phyloP scores from a whole-genome alignment of 1,284 basidiomycete species.

The Cryptococcus deneoformans region DNA sequence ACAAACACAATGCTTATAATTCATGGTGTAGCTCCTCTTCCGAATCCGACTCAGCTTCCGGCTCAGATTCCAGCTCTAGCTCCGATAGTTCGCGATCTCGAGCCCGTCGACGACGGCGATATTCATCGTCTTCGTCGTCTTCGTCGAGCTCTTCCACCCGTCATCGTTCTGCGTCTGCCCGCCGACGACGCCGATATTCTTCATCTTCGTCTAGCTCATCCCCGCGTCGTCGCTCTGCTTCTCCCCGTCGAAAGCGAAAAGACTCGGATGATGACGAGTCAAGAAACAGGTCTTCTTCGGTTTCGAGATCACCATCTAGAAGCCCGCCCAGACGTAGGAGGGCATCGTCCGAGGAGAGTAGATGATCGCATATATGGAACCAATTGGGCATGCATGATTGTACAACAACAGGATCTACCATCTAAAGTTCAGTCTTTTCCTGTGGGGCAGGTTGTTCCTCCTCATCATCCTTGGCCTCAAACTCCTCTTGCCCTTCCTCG shows the following conservation, averaged over 20 bases:
- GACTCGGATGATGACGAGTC: conserved; percentile 2
- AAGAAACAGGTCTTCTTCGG: not conserved
- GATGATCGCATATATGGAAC: not conserved
- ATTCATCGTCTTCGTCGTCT: conserved; percentile 6
- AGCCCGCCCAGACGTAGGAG: conserved; percentile 1
- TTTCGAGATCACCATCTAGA: conserved; percentile 2
- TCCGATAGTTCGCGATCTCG: conserved; percentile 9
- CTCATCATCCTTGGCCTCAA: not conserved
- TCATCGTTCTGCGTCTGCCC: conserved; percentile 16
- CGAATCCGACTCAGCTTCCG: conserved; percentile 23
- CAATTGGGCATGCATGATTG: not conserved
- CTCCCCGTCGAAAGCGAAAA: conserved; percentile 5
- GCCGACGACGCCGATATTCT: conserved; percentile 9
- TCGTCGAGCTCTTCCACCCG: conserved; percentile 19
- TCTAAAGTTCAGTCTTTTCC: conserved; percentile 9
- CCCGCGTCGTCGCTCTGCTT: conserved; percentile 8
- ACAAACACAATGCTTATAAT: not conserved
- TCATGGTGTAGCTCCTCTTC: not conserved
- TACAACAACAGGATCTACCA: conserved; percentile 2
- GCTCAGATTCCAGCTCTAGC: conserved; percentile 24
- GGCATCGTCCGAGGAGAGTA: not conserved
- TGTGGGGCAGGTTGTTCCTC: not conserved
- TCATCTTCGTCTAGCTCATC: not conserved
- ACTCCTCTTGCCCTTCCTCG: not conserved
- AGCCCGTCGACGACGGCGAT: conserved; percentile 8